phyloP scores from a whole-genome alignment of 192 early-diverging fungal species.

The Ambispora gerdemannii region DNA sequence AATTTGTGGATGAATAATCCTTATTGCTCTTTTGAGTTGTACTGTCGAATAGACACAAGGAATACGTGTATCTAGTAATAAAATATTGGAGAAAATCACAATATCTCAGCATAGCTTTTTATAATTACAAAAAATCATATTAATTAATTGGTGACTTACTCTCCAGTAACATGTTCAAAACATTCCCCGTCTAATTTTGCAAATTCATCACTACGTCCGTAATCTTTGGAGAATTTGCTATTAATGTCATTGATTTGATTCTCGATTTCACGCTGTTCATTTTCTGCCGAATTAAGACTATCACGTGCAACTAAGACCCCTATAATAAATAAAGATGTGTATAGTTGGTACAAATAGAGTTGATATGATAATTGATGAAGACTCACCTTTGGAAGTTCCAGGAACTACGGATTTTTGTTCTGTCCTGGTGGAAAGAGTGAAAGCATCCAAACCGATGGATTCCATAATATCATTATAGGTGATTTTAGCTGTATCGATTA shows the following conservation, averaged over 20 bases:
- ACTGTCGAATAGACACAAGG: slow-evolving; percentile 71
- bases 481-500: not conserved
- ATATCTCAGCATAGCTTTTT: no score
- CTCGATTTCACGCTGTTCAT: slow-evolving; percentile 32
- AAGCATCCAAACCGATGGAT: slow-evolving; percentile 13
- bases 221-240: slow-evolving; percentile 58
- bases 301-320: slow-evolving; percentile 32
- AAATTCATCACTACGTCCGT: slow-evolving; percentile 70
- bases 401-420: slow-evolving; percentile 32
- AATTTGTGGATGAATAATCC: slow-evolving; percentile 50
- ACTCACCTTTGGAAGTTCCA: slow-evolving; percentile 24
- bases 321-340: slow-evolving; percentile 13
- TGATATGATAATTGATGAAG: no score
- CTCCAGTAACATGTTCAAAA: slow-evolving; percentile 60
- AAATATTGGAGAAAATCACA: slow-evolving; percentile 21
- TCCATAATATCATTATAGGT: slow-evolving; percentile 8
- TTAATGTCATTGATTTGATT: slow-evolving; percentile 47
- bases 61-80: slow-evolving; percentile 65
- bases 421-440: no score
- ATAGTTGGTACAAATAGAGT: no score
- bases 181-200: slow-evolving; percentile 67
- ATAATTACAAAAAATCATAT: no score
- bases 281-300: slow-evolving; percentile 29
- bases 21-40: slow-evolving; percentile 72
- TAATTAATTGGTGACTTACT: slow-evolving; percentile 47